phyloP scores from a whole-genome alignment of 2,329 filamentous ascomycete species.

The Cadophora gregata region DNA sequence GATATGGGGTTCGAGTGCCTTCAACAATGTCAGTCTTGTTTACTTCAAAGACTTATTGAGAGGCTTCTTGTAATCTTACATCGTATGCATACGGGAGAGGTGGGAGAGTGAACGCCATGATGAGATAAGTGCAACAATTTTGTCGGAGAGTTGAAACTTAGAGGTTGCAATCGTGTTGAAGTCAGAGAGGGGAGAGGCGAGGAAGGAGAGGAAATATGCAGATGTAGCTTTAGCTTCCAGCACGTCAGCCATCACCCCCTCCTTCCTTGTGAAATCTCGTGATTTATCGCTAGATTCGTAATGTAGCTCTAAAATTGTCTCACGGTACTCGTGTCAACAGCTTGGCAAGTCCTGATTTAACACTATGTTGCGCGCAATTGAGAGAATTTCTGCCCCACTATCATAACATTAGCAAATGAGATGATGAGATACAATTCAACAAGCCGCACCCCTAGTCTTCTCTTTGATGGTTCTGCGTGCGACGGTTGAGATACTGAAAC shows the following conservation, averaged over 20 bases:
- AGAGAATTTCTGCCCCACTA: conserved; percentile 11
- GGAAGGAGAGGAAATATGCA: background rate
- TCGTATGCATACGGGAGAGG: conserved; percentile 63
- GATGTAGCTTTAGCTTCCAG: background rate
- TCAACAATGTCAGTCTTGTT: background rate
- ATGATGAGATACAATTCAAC: background rate
- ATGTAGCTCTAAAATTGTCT: background rate
- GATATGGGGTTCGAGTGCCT: conserved; percentile 77
- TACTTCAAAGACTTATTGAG: background rate
- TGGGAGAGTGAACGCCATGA: conserved; percentile 61
- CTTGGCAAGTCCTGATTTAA: conserved; percentile 5
- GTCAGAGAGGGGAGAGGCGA: background rate
- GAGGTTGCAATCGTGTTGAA: background rate
- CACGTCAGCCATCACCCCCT: background rate
- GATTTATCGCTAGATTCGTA: background rate
- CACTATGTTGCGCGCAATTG: conserved; percentile 8
- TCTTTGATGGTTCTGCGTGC: background rate
- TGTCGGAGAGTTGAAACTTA: background rate
- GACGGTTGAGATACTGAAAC: background rate
- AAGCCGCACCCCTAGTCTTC: background rate
- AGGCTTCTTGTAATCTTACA: conserved; percentile 1
- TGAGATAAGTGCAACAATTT: background rate
- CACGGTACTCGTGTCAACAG: background rate
- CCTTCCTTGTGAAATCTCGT: background rate
- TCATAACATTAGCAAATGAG: background rate